phyloP scores from a whole-genome alignment of 441 rosid genomes.

The Flueggea neowawraea region DNA sequence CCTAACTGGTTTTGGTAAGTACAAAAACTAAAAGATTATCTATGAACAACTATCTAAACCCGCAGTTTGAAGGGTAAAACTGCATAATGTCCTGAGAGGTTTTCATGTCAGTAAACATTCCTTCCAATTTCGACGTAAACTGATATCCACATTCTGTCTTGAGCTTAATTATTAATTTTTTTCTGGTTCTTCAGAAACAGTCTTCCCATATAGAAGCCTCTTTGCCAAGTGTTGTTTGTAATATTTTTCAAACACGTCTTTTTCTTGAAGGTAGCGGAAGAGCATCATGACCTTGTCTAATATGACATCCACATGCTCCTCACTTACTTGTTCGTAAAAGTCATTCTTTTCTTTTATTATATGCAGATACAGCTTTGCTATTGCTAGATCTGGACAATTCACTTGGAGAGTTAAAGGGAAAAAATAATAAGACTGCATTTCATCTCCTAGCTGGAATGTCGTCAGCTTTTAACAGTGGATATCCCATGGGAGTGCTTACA shows the following conservation, averaged over 20 bases:
- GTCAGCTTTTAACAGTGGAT: too few species aligned
- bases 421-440: too few species aligned
- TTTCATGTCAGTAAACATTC: constrained; percentile 99
- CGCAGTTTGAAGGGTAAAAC: constrained; percentile 60
- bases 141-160: constrained; percentile 97
- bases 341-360: too few species aligned
- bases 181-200: constrained; percentile 92
- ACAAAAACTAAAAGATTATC: too few species aligned
- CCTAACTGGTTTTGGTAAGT: too few species aligned
- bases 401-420: too few species aligned
- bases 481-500: too few species aligned
- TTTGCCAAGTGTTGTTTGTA: constrained; percentile 95
- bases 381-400: too few species aligned
- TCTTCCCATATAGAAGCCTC: constrained; percentile 88
- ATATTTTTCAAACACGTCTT: constrained; percentile 95
- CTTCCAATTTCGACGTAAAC: constrained; percentile 93
- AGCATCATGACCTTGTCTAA: constrained; percentile 99
- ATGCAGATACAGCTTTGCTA: too few species aligned
- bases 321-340: too few species aligned
- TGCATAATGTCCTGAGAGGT: constrained; percentile 93
- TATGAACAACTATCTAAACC: too few species aligned
- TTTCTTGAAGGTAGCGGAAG: constrained; percentile 95
- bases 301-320: constrained; percentile 86
- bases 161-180: constrained; percentile 93
- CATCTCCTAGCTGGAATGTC: too few species aligned